phyloP scores from a whole-genome alignment of 2,329 filamentous ascomycete species.

The Verticillium nubilum region DNA sequence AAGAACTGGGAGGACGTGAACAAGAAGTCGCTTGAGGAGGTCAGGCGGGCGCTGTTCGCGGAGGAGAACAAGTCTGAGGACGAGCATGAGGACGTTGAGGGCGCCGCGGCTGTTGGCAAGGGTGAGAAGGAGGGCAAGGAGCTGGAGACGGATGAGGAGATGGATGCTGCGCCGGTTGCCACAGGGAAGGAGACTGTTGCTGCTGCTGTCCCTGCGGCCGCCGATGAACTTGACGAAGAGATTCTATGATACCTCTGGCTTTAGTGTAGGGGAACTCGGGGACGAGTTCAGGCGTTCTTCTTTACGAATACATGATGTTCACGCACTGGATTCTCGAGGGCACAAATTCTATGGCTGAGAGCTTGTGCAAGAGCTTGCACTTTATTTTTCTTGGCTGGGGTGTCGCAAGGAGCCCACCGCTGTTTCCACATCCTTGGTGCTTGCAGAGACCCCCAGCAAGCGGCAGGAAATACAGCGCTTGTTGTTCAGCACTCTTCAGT shows the following conservation, averaged over 20 bases:
- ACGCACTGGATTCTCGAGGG: too few species aligned
- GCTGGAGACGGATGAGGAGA: constrained; percentile 29
- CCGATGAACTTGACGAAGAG: constrained; percentile 11
- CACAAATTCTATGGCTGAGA: too few species aligned
- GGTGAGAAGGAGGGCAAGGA: constrained; percentile 9
- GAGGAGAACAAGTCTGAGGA: constrained; percentile 18
- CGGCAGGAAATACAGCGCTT: too few species aligned
- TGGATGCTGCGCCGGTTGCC: constrained; percentile 19
- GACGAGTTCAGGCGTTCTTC: background rate
- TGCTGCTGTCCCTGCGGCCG: background rate
- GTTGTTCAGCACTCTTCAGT: too few species aligned
- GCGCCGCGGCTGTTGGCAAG: constrained; percentile 12
- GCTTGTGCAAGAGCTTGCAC: too few species aligned
- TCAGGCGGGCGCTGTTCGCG: constrained; percentile 6
- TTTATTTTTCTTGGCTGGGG: too few species aligned
- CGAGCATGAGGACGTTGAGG: constrained; percentile 10
- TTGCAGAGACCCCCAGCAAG: too few species aligned
- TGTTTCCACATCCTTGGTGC: too few species aligned
- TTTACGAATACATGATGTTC: background rate
- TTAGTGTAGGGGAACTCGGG: background rate
- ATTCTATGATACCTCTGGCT: constrained; percentile 7
- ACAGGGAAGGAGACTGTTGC: background rate
- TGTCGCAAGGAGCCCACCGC: too few species aligned
- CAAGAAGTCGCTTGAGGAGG: constrained; percentile 17
- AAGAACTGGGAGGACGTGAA: constrained; percentile 58